A percentile compares a stretch with the other conserved stretches of the same genome.
Conservation (phyloP, 352 stramenopile species). For the Pythium dissimile region DNA sequence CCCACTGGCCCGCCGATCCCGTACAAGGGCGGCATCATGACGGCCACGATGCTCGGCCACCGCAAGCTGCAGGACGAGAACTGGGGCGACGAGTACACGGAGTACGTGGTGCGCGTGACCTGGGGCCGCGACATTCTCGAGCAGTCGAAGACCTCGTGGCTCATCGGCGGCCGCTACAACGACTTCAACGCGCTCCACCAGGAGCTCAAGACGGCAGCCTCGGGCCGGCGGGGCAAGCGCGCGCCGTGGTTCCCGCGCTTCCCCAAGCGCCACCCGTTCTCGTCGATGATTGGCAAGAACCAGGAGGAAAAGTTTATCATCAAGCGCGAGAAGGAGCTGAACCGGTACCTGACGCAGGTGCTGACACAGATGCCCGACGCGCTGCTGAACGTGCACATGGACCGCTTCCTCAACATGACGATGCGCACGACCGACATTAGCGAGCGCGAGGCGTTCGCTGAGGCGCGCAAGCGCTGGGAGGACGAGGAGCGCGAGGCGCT, state of each 20-base stretch:
- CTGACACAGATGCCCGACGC: constrained; percentile 89
- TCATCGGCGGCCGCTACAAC: constrained; percentile 86
- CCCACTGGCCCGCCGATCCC: constrained; percentile 86
- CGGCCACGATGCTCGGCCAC: constrained; percentile 86
- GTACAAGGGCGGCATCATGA: constrained; percentile 89
- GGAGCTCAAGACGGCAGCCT: constrained; percentile 83
- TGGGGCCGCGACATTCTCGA: constrained; percentile 87
- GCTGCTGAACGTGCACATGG: constrained; percentile 86
- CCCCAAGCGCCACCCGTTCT: constrained; percentile 88
- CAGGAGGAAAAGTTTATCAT: constrained; percentile 91
- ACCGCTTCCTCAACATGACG: constrained; percentile 88
- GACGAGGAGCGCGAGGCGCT: constrained; percentile 86
- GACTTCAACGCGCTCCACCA: constrained; percentile 90
- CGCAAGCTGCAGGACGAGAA: constrained; percentile 88
- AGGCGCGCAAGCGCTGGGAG: constrained; percentile 85
- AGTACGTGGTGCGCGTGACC: constrained; percentile 85
- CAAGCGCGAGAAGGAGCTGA: constrained; percentile 89
- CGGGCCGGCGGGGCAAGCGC: constrained; percentile 78
- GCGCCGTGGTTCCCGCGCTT: constrained; percentile 89
- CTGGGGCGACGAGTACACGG: constrained; percentile 89
- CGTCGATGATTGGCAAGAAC: constrained; percentile 90
- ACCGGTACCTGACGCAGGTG: constrained; percentile 90
- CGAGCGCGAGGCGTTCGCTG: constrained; percentile 84
- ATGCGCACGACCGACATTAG: constrained; percentile 85
- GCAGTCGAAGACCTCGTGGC: constrained; percentile 87